Base-by-base conservation (phyloP, 371 early-diverging fungal genomes). In the Entomophthora muscae region DNA sequence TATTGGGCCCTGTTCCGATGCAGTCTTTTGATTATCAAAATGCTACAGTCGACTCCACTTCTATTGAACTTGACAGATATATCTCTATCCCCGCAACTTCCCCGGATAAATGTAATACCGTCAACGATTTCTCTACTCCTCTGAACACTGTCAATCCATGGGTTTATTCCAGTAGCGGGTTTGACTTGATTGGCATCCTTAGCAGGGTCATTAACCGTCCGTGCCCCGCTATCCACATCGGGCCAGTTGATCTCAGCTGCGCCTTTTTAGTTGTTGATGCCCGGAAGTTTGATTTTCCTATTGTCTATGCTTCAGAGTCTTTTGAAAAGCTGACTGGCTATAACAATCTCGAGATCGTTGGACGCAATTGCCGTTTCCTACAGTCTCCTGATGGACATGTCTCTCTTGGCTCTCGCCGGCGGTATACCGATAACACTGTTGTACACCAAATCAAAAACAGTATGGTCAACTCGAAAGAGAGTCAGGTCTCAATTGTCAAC, bases 361-460 rank as follows among this genome's bases (percentile, higher is more conserved):
- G 82, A n/a, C 66, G 73, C 22, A 84, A 83, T 61, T 85, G 86
- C 70, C 73, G 86, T 3, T 84, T 85, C 55, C 64, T 85, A 56
- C 86, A 78, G 63, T 66, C 75, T 21, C 76, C 77, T 1, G 74
- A 75, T 58, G 78, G 79, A 3, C 62, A 67, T 24, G 79, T 77
- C 0, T 66, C 70, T 12, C 65, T 69, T 32, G 78, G 78, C 1
- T 74, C 77, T 0, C 62, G 68, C 27, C 68, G 83, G 53, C 69
- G 73, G 58, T 77, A 74, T 32, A 78, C 79, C 1, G 83, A 83
- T 66, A 79, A 80, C 62, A 65, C 65, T 17, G 71, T 78, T 0
- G 80, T 83, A 0, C 72, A 70, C 53, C 73, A 77, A 56, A 66
- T 85, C 24, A 78, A 78, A 56, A 69, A 76, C 17, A 65, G 70